These are phyloP conservation scores for Magnaporthiopsis incrustans DNA, from an alignment of 2,329 filamentous ascomycete species.

Conservation along the genomic window DNA sequence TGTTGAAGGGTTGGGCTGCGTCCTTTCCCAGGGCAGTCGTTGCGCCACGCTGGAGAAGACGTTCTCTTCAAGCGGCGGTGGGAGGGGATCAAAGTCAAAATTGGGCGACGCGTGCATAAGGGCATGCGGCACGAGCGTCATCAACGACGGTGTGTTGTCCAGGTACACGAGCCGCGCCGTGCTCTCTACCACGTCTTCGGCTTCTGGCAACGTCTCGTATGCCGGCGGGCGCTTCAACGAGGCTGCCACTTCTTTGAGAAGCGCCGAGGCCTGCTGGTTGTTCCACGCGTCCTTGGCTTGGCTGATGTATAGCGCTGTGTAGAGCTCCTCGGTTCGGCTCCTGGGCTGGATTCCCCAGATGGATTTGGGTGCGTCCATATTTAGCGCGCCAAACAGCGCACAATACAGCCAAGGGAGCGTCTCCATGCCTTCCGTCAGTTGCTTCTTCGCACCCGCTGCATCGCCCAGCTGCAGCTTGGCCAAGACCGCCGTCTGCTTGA, in stretches of 20 bases:
- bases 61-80: conserved; percentile 53
- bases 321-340: conserved; percentile 56
- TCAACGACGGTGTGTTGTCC: conserved; percentile 64
- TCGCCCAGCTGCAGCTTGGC: conserved; percentile 68
- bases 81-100: conserved; percentile 74
- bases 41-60: conserved; percentile 38
- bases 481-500: conserved; percentile 68
- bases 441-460: conserved; percentile 52
- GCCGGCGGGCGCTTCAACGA: background rate
- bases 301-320: conserved; percentile 67
- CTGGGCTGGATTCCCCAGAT: conserved; percentile 75
- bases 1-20: conserved; percentile 1
- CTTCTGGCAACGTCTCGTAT: conserved; percentile 25
- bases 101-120: conserved; percentile 59
- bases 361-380: conserved; percentile 66
- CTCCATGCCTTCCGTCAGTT: conserved; percentile 61
- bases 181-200: conserved; percentile 33
- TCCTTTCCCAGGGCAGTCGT: conserved; percentile 32
- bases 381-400: conserved; percentile 70
- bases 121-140: conserved; percentile 57
- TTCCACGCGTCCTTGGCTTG: conserved; percentile 82
- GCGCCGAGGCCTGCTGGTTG: conserved; percentile 57
- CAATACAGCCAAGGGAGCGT: conserved; percentile 79
- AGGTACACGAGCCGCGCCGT: conserved; percentile 72
- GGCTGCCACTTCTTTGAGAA: conserved; percentile 61